Conservation (phyloP, 306 rosid genomes). For the Boehmeria nivea region DNA sequence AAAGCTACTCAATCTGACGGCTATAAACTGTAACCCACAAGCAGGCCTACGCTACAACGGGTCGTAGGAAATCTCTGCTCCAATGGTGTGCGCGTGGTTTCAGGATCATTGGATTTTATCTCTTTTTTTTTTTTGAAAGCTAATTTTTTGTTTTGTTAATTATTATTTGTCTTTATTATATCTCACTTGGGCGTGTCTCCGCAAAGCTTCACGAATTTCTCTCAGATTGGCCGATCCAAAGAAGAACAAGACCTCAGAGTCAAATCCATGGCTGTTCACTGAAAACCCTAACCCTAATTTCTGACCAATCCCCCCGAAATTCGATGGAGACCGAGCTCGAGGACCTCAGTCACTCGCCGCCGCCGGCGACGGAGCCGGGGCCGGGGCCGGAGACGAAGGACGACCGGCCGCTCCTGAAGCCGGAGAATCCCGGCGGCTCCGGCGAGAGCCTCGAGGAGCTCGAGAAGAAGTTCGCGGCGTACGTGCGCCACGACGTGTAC, state of each 20-base stretch:
- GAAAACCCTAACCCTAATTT: background rate
- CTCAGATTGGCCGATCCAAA: slow-evolving; percentile 8
- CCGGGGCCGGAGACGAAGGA: slow-evolving; percentile 29
- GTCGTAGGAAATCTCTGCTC: background rate
- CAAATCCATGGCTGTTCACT: slow-evolving; percentile 5
- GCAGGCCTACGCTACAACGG: background rate
- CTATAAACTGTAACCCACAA: background rate
- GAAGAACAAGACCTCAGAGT: background rate
- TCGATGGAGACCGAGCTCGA: slow-evolving; percentile 61
- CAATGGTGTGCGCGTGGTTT: background rate
- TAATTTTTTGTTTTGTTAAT: too few relatives aligned
- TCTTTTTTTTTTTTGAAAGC: too few relatives aligned
- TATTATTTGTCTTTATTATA: background rate
- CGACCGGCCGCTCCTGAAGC: slow-evolving; percentile 70
- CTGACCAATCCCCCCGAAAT: too few relatives aligned
- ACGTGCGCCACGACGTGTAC: slow-evolving; percentile 63
- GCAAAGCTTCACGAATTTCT: slow-evolving; percentile 5
- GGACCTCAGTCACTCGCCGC: slow-evolving; percentile 34
- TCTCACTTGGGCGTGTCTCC: slow-evolving; percentile 6
- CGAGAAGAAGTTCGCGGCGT: slow-evolving; percentile 78
- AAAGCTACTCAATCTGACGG: background rate
- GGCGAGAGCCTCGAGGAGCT: slow-evolving; percentile 43
- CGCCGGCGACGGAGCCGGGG: slow-evolving; percentile 27
- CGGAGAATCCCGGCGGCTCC: slow-evolving; percentile 28
- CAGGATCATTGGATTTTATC: background rate